Conservation (phyloP, 352 stramenopile species). For the Globisporangium okanoganense region DNA sequence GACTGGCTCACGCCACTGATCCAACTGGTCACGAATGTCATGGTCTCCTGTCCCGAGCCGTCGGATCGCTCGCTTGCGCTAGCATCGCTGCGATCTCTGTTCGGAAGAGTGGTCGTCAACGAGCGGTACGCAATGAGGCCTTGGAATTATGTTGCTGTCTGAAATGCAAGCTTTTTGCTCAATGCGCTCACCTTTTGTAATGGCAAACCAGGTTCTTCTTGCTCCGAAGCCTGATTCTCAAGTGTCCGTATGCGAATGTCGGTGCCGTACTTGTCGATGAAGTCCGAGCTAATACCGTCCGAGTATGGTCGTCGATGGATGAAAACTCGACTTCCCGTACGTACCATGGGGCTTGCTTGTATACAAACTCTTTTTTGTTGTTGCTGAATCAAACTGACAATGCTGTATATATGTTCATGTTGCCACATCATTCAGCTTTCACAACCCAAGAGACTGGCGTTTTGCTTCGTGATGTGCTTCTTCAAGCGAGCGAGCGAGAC, state of each 20-base stretch:
- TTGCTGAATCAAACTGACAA: neutral
- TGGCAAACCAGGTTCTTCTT: constrained; percentile 37
- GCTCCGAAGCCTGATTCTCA: constrained; percentile 32
- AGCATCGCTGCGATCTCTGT: constrained; percentile 27
- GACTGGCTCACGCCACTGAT: constrained; percentile 61
- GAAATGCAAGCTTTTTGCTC: neutral
- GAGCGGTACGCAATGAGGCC: constrained; percentile 25
- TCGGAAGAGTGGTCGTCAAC: constrained; percentile 29
- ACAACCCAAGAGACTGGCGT: constrained; percentile 16
- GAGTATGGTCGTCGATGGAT: constrained; percentile 29
- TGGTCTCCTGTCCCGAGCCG: constrained; percentile 55
- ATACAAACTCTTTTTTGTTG: too few relatives aligned
- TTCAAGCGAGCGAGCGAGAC: constrained; percentile 47
- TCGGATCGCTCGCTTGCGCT: constrained; percentile 37
- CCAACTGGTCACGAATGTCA: constrained; percentile 63
- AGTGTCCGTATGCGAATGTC: constrained; percentile 76
- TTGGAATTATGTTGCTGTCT: neutral
- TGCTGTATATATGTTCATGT: neutral
- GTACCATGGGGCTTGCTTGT: constrained; percentile 3
- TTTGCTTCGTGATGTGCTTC: constrained; percentile 31
- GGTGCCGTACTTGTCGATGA: constrained; percentile 59
- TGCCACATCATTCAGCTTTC: constrained; percentile 10
- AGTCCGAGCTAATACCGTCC: constrained; percentile 41
- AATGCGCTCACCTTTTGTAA: neutral
- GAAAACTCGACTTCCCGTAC: constrained; percentile 23